Percentiles rank a stretch among this genome's conserved stretches.
phyloP scores from a whole-genome alignment of 495 filamentous ascomycete genomes.

The Daldinia loculata region DNA sequence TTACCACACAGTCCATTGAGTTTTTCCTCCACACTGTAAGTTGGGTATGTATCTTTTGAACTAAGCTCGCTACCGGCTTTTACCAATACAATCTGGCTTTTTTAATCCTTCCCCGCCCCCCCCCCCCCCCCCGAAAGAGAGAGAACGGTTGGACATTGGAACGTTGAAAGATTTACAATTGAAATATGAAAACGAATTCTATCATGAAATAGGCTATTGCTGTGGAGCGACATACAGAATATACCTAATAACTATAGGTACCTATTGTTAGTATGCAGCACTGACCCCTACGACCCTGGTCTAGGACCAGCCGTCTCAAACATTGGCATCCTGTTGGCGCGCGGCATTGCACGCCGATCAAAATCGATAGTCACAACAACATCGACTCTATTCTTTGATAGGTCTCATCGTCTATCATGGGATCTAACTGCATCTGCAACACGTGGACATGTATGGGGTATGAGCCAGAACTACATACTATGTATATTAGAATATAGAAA shows the following conservation, averaged over 20 bases:
- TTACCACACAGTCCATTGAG: not conserved
- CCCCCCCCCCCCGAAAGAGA: too few relatives aligned
- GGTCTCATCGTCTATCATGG: conserved; percentile 19
- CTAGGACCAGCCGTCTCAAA: not conserved
- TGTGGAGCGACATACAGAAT: not conserved
- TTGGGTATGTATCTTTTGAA: not conserved
- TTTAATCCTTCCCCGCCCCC: not conserved
- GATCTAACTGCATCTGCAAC: not conserved
- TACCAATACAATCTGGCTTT: not conserved
- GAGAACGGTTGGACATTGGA: too few relatives aligned
- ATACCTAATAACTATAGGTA: too few relatives aligned
- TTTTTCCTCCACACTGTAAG: conserved; percentile 5
- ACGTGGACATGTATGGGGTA: conserved; percentile 1
- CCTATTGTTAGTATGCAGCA: not conserved
- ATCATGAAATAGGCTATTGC: not conserved
- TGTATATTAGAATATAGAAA: not conserved
- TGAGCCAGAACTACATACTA: not conserved
- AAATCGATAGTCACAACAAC: conserved; percentile 6
- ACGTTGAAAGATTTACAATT: too few relatives aligned
- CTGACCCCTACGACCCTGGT: not conserved
- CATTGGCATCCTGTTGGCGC: conserved; percentile 26
- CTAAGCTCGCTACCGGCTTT: not conserved
- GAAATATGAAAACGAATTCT: not conserved
- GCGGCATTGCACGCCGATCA: conserved; percentile 24
- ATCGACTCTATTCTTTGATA: conserved; percentile 10